Conservation (phyloP, 2,329 filamentous ascomycete genomes). For the Penicillium psychrosexuale region DNA sequence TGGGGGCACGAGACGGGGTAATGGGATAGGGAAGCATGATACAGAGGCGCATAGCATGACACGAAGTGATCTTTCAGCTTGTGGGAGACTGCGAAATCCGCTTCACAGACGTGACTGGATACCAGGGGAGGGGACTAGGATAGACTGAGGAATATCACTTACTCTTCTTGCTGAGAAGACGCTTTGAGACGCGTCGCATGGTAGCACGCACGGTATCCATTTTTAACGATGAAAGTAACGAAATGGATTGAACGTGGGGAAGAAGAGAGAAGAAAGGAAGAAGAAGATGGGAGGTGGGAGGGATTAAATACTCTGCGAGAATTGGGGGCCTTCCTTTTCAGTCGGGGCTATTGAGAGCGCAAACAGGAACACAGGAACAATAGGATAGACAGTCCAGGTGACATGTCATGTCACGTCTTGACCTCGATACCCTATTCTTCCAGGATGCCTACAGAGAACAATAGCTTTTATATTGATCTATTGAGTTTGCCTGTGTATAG, state of each 20-base stretch:
- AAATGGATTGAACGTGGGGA: background rate
- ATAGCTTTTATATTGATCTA: background rate
- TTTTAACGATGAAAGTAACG: background rate
- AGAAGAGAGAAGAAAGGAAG: background rate
- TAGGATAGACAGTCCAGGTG: background rate
- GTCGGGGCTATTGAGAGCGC: background rate
- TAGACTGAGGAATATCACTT: background rate
- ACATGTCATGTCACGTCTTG: background rate
- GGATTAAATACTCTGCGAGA: background rate
- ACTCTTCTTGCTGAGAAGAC: conserved; percentile 2
- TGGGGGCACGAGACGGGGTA: background rate
- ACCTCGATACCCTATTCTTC: background rate
- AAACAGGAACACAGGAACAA: background rate
- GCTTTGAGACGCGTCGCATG: conserved; percentile 1
- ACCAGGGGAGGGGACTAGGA: background rate
- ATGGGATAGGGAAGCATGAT: background rate
- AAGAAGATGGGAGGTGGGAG: background rate
- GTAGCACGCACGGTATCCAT: background rate
- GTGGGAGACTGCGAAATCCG: background rate
- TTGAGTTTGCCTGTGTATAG: background rate
- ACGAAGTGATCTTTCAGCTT: background rate
- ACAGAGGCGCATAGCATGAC: background rate
- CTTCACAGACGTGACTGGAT: background rate
- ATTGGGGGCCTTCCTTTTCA: background rate
- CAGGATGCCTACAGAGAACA: background rate